Percentiles rank a stretch among this genome's conserved stretches.
Conservation (phyloP, 2,329 filamentous ascomycete genomes). For the Knufia petricola region DNA sequence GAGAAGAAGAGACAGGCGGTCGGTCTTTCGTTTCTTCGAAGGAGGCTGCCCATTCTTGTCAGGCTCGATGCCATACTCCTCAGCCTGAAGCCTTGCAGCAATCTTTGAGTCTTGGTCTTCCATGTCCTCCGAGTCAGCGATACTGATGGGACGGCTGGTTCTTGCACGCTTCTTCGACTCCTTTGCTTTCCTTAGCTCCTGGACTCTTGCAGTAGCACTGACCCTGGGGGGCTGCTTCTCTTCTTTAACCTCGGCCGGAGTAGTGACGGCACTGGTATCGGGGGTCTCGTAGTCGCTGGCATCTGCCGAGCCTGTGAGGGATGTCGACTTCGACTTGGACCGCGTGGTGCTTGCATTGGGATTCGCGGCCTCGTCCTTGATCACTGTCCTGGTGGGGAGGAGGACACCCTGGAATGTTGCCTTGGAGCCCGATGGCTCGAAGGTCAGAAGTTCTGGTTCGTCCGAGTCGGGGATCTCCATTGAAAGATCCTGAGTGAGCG, state of each 20-base stretch:
- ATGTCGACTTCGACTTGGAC: conserved; percentile 21
- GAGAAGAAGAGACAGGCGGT: not conserved
- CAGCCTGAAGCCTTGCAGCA: conserved; percentile 48
- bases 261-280: conserved; percentile 49
- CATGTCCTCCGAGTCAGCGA: conserved; percentile 27
- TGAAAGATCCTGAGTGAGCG: not conserved
- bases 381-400: conserved; percentile 8
- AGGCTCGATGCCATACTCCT: conserved; percentile 36
- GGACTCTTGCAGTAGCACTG: conserved; percentile 38
- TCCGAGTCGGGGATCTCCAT: conserved; percentile 22
- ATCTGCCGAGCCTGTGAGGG: conserved; percentile 30
- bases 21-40: conserved; percentile 1
- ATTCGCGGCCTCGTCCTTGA: not conserved
- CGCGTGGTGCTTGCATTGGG: not conserved
- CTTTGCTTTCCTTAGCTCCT: conserved; percentile 39
- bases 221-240: conserved; percentile 19
- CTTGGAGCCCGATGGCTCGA: conserved; percentile 10
- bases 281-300: conserved; percentile 51
- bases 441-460: conserved; percentile 12
- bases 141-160: conserved; percentile 30
- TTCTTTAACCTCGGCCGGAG: conserved; percentile 36
- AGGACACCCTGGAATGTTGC: conserved; percentile 16
- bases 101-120: conserved; percentile 40
- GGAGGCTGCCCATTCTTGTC: not conserved
- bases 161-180: conserved; percentile 34